phyloP scores from a whole-genome alignment of 768 basidiomycete genomes.

The Mycena pura region DNA sequence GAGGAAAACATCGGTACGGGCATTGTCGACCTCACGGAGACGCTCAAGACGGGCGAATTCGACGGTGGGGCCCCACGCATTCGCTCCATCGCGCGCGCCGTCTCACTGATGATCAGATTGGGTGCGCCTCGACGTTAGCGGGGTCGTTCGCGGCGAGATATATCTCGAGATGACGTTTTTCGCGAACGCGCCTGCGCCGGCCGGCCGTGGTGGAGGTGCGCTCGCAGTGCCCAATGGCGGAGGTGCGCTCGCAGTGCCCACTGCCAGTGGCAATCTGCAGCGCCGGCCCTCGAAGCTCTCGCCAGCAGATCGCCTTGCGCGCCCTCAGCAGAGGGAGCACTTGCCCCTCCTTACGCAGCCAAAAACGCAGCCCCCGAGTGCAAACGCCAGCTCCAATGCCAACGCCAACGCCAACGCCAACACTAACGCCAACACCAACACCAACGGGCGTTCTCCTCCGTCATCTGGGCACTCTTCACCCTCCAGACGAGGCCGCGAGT shows the following conservation, averaged over 20 bases:
- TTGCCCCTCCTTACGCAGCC: background rate
- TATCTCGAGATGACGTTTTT: slow-evolving; percentile 96
- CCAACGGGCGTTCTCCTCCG: slow-evolving; percentile 26
- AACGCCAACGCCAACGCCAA: too few species aligned
- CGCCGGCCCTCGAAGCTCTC: slow-evolving; percentile 61
- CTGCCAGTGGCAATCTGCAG: slow-evolving; percentile 39
- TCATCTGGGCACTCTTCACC: slow-evolving; percentile 32
- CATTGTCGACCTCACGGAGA: slow-evolving; percentile 76
- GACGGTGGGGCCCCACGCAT: slow-evolving; percentile 70
- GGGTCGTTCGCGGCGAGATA: slow-evolving; percentile 78
- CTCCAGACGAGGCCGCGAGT: slow-evolving; percentile 29
- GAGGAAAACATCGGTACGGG: slow-evolving; percentile 83
- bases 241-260: slow-evolving; percentile 37
- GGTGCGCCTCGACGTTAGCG: slow-evolving; percentile 65
- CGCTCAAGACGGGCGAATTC: slow-evolving; percentile 85
- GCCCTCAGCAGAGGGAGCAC: slow-evolving; percentile 39
- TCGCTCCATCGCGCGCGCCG: background rate
- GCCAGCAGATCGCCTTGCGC: slow-evolving; percentile 57
- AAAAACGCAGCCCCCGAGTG: slow-evolving; percentile 7
- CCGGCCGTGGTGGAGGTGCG: slow-evolving; percentile 26
- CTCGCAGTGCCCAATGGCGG: too few species aligned
- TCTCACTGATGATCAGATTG: slow-evolving; percentile 62
- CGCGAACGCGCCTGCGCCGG: slow-evolving; percentile 67
- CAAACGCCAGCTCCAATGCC: too few species aligned
- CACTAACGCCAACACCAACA: too few species aligned